Percentiles rank a stretch among this genome's conserved stretches.
These are phyloP conservation scores for Syzygium oleosum DNA, from an alignment of 345 rosid species.

Conservation along the genomic window DNA sequence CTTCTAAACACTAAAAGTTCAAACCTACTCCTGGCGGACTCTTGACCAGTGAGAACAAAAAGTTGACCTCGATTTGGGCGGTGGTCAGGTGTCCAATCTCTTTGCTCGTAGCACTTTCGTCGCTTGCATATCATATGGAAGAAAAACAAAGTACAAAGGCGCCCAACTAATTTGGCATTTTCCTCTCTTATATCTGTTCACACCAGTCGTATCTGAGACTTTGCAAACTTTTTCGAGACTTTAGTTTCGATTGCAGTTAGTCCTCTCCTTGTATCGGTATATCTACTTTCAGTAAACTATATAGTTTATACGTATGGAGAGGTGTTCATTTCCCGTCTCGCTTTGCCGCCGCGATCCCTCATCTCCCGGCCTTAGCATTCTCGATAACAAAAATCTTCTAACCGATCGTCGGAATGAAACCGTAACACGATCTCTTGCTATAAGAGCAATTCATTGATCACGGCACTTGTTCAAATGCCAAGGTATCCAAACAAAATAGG, in stretches of 20 bases:
- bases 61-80: not conserved
- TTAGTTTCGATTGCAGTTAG: not conserved
- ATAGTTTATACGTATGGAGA: not conserved
- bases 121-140: not conserved
- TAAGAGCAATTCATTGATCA: not conserved
- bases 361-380: not conserved
- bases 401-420: not conserved
- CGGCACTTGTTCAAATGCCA: not conserved
- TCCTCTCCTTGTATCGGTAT: not conserved
- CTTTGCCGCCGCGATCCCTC: not conserved
- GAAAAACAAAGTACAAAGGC: not conserved
- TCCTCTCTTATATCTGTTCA: not conserved
- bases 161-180: not conserved
- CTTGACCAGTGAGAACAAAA: not conserved
- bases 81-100: not conserved
- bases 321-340: not conserved
- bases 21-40: not conserved
- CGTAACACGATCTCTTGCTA: not conserved
- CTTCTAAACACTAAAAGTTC: not conserved
- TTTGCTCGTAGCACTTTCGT: not conserved
- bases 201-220: not conserved
- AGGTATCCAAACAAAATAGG: not conserved
- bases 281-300: not conserved
- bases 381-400: too few relatives aligned
- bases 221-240: not conserved